Evolutionary conservation across 257 asterid genomes (phyloP).

Genomic region (Solanum appendiculatum): DNA sequence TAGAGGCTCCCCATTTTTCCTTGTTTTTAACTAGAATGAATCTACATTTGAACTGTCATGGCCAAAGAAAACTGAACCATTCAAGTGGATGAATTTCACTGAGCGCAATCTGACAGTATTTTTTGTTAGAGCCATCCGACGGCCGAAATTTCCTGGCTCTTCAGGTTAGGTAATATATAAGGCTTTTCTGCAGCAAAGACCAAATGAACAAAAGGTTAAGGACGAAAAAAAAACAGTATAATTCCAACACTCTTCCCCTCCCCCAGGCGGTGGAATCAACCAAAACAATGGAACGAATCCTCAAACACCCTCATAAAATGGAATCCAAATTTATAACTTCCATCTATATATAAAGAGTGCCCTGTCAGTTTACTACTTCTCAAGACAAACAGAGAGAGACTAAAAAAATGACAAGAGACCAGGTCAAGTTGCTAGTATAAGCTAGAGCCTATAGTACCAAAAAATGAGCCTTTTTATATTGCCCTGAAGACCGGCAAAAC

Average conservation of each 20-base stretch:
- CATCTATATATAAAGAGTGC: not conserved
- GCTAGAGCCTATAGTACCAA: not conserved
- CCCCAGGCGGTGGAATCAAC: not conserved
- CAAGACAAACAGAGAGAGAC: not conserved
- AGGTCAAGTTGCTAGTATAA: not conserved
- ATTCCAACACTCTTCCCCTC: not conserved
- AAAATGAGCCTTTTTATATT: not conserved
- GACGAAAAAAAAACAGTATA: not conserved
- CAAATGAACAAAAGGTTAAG: not conserved
- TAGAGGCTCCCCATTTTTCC: not conserved
- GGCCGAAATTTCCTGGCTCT: not conserved
- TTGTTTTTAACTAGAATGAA: not conserved
- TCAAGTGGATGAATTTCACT: not conserved
- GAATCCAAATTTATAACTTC: not conserved
- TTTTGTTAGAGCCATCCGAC: not conserved
- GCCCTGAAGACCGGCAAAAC: not conserved
- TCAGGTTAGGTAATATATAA: not conserved
- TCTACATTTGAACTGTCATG: not conserved
- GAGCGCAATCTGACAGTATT: not conserved
- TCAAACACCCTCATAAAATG: not conserved
- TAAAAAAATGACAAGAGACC: not conserved
- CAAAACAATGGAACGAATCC: not conserved
- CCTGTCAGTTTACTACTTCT: not conserved
- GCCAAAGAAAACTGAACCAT: not conserved
- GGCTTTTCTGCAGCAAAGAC: not conserved